Evolutionary conservation across 2,329 filamentous ascomycete genomes (phyloP).

Genomic region (Ascochyta fabae): DNA sequence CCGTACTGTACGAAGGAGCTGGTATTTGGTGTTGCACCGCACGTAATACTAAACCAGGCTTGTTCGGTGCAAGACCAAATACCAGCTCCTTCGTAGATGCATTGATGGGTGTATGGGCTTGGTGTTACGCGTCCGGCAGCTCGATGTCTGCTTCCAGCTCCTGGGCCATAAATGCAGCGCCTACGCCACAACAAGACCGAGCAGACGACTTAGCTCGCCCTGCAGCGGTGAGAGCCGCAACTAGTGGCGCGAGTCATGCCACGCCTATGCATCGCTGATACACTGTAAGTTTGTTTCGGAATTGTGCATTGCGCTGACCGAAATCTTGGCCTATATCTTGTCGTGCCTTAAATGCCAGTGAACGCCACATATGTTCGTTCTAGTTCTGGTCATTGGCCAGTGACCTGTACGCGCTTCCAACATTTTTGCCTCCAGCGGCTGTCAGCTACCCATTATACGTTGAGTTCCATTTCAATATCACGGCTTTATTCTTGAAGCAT

Average conservation of each 20-base stretch:
- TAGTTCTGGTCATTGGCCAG: no score
- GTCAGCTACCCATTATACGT: not conserved
- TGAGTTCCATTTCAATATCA: not conserved
- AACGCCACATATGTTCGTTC: no score
- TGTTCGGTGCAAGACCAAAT: no score
- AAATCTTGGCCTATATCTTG: no score
- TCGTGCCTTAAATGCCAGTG: no score
- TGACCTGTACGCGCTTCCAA: no score
- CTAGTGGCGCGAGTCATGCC: not conserved
- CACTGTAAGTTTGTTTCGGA: no score
- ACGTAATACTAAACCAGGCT: no score
- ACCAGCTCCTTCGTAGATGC: not conserved
- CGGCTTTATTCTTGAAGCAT: conserved; percentile 9
- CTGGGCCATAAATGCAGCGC: not conserved
- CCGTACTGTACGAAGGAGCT: not conserved
- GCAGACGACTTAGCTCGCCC: no score
- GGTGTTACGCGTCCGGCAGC: not conserved
- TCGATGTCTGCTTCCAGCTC: not conserved
- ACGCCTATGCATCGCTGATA: not conserved
- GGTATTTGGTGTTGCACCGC: no score
- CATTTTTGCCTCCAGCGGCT: not conserved
- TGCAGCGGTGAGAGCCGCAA: not conserved
- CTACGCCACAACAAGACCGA: not conserved
- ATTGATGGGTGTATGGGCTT: not conserved
- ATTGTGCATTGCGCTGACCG: no score